These are phyloP conservation scores for Ceratobasidium sp. DNA, from an alignment of 1,284 basidiomycete genomes.

Conservation along the genomic window DNA sequence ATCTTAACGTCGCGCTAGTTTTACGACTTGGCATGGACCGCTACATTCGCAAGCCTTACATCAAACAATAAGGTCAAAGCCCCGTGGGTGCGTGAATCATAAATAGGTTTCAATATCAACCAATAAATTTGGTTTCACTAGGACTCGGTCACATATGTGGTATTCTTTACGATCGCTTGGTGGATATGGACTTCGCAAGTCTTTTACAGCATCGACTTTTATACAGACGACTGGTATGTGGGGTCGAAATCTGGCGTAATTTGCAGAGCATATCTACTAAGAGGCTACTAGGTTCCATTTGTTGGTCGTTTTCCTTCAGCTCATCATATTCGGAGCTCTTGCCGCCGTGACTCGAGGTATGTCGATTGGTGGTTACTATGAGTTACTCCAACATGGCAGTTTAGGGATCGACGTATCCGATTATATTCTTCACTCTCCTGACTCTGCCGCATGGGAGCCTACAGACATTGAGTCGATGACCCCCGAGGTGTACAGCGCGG, in stretches of 20 bases:
- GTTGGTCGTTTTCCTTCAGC: constrained; percentile 11
- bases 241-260: not conserved
- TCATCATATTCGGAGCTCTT: constrained; percentile 18
- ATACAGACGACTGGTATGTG: constrained; percentile 28
- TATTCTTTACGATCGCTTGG: constrained; percentile 15
- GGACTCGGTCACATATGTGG: constrained; percentile 20
- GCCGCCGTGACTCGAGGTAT: constrained; percentile 33
- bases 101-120: too few species aligned
- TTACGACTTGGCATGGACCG: constrained; percentile 35
- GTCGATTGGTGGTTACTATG: too few species aligned
- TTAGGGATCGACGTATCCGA: constrained; percentile 20
- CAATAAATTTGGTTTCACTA: too few species aligned
- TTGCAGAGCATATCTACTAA: too few species aligned
- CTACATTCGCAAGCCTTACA: constrained; percentile 29
- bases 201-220: constrained; percentile 24
- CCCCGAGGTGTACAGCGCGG: not conserved
- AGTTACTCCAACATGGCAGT: not conserved
- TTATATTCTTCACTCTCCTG: constrained; percentile 33
- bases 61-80: constrained; percentile 23
- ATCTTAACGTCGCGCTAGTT: constrained; percentile 1
- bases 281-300: constrained; percentile 35
- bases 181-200: constrained; percentile 26
- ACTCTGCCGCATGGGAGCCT: not conserved
- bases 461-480: not conserved
- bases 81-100: constrained; percentile 1